Evolutionary conservation across 345 rosid genomes (phyloP).

Genomic region (Aquilaria yunnanensis): DNA sequence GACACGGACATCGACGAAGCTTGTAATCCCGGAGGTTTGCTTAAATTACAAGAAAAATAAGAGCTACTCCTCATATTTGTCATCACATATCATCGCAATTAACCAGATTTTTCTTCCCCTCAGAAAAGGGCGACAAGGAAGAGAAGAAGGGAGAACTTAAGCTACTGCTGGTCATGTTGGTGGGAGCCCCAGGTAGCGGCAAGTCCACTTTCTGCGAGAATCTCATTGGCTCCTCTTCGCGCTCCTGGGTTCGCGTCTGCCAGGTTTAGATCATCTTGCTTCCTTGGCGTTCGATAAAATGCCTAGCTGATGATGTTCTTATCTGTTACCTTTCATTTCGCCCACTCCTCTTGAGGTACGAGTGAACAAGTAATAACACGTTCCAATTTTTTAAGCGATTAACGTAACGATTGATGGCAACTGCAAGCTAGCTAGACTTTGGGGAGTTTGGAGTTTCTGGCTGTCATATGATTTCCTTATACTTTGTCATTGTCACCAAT

Average conservation of each 20-base stretch:
- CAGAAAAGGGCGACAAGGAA: slow-evolving; percentile 12
- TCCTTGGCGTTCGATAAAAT: slow-evolving; percentile 31
- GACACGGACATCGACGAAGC: slow-evolving; percentile 39
- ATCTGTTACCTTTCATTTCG: no score
- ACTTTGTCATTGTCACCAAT: not conserved
- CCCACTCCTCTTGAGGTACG: not conserved
- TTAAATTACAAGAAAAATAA: no score
- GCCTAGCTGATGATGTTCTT: slow-evolving; percentile 15
- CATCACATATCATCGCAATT: not conserved
- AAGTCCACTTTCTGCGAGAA: slow-evolving; percentile 84
- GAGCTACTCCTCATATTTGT: not conserved
- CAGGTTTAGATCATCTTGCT: slow-evolving; percentile 42
- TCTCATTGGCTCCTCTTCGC: slow-evolving; percentile 46
- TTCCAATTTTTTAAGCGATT: not conserved
- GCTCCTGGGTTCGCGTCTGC: slow-evolving; percentile 85
- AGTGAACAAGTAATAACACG: not conserved
- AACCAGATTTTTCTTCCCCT: not conserved
- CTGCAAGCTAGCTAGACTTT: not conserved
- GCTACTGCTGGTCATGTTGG: slow-evolving; percentile 40
- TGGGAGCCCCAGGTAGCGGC: slow-evolving; percentile 94
- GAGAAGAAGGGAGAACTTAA: slow-evolving; percentile 39
- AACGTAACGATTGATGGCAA: not conserved
- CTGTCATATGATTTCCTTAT: not conserved
- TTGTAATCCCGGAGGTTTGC: slow-evolving; percentile 20
- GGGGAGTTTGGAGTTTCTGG: not conserved